Conservation (phyloP, 352 stramenopile genomes). For the Thraustotheca clavata region DNA sequence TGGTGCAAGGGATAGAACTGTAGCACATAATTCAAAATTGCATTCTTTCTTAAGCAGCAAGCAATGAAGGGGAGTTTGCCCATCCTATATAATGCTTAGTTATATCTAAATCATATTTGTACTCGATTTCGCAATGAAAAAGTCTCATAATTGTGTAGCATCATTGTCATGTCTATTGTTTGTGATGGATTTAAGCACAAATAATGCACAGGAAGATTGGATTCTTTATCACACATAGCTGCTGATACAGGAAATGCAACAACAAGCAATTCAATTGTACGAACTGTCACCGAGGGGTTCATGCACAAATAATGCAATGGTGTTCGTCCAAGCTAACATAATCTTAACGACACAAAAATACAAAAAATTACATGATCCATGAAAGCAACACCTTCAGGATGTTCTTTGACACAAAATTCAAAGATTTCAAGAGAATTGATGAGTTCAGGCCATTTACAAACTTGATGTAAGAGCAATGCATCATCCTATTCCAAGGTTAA, state of each 20-base stretch:
- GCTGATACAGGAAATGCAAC: conserved; percentile 28
- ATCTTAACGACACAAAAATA: not conserved
- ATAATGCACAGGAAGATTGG: conserved; percentile 41
- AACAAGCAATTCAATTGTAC: conserved; percentile 20
- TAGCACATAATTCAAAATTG: conserved; percentile 31
- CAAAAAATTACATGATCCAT: conserved; percentile 33
- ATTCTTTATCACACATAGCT: conserved; percentile 34
- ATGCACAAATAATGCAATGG: conserved; percentile 23
- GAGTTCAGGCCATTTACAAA: conserved; percentile 39
- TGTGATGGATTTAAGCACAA: conserved; percentile 38
- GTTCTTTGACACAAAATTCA: conserved; percentile 37
- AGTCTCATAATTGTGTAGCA: conserved; percentile 27
- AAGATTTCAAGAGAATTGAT: conserved; percentile 50
- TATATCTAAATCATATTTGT: not conserved
- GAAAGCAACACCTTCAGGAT: conserved; percentile 27
- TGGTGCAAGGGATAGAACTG: conserved; percentile 31
- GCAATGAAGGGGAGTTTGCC: conserved; percentile 41
- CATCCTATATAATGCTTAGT: conserved; percentile 23
- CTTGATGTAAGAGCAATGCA: conserved; percentile 39
- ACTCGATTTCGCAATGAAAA: conserved; percentile 39
- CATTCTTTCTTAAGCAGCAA: conserved; percentile 25
- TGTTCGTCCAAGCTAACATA: not conserved
- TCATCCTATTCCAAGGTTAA: conserved; percentile 27
- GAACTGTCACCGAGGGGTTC: not conserved
- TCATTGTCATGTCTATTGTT: conserved; percentile 36